Conservation (phyloP, 2,329 filamentous ascomycete genomes). For the Orbilia ellipsospora region DNA sequence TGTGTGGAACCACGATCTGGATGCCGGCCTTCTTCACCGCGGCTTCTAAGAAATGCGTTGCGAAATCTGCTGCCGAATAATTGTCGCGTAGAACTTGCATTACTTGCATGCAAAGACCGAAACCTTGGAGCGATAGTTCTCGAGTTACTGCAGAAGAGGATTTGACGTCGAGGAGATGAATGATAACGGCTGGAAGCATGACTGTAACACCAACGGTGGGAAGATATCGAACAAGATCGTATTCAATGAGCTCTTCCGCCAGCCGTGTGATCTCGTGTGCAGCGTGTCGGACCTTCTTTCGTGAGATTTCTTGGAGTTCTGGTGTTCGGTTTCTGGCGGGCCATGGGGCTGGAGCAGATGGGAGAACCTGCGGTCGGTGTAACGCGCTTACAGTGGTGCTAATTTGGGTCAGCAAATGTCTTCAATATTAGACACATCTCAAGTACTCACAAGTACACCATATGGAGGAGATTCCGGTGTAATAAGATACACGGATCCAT, state of each 20-base stretch:
- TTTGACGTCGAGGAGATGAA: slow-evolving; percentile 92
- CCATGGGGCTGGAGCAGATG: slow-evolving; percentile 70
- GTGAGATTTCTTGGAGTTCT: slow-evolving; percentile 83
- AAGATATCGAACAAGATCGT: slow-evolving; percentile 79
- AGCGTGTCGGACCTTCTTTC: slow-evolving; percentile 82
- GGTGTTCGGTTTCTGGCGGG: slow-evolving; percentile 64
- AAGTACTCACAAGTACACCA: slow-evolving; percentile 77
- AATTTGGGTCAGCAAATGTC: slow-evolving; percentile 37
- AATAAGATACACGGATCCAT: slow-evolving; percentile 69
- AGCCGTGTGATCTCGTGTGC: slow-evolving; percentile 87
- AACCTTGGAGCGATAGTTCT: slow-evolving; percentile 79
- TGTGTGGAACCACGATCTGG: slow-evolving; percentile 68
- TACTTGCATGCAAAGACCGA: slow-evolving; percentile 91
- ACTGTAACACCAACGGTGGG: slow-evolving; percentile 92
- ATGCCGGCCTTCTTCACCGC: slow-evolving; percentile 88
- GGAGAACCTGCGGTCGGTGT: slow-evolving; percentile 89
- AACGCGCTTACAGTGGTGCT: slow-evolving; percentile 85
- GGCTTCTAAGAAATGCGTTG: slow-evolving; percentile 92
- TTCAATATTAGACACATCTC: slow-evolving; percentile 6
- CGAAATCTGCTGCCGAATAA: slow-evolving; percentile 94
- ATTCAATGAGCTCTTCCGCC: slow-evolving; percentile 77
- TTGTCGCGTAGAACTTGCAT: slow-evolving; percentile 88
- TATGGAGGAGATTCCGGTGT: slow-evolving; percentile 87
- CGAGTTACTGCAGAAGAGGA: slow-evolving; percentile 78
- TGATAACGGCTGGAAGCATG: slow-evolving; percentile 90